Evolutionary conservation across 495 filamentous ascomycete species (phyloP).

Genomic region (Ascodesmis nigricans): DNA sequence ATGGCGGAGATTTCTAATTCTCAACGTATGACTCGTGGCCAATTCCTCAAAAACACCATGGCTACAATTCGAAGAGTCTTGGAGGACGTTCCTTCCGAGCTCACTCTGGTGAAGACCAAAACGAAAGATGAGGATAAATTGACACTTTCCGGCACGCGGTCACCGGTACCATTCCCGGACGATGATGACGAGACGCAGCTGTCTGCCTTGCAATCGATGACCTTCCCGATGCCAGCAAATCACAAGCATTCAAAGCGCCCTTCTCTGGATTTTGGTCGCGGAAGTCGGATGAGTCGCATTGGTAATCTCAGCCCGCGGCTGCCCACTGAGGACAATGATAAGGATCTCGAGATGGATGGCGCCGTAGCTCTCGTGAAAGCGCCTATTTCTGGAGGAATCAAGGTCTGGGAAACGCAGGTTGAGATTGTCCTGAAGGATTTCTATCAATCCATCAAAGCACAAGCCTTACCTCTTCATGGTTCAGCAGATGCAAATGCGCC

Average conservation of each 20-base stretch:
- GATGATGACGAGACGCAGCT: too few species aligned
- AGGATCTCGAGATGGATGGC: constrained; percentile 21
- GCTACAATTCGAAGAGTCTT: constrained; percentile 63
- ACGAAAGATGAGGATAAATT: too few species aligned
- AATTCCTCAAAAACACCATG: constrained; percentile 94
- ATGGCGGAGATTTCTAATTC: constrained; percentile 61
- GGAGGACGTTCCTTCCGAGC: too few species aligned
- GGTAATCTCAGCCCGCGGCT: constrained; percentile 5
- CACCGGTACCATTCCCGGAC: too few species aligned
- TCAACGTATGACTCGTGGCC: constrained; percentile 78
- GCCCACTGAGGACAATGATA: constrained; percentile 6
- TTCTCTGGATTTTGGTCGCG: constrained; percentile 17
- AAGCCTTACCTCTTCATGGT: constrained; percentile 64
- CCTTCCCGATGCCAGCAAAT: constrained; percentile 11
- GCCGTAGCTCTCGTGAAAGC: constrained; percentile 45
- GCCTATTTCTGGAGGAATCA: constrained; percentile 53
- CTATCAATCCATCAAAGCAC: constrained; percentile 68
- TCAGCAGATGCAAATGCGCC: constrained; percentile 20
- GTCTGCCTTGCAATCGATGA: constrained; percentile 10
- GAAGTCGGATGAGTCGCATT: constrained; percentile 10
- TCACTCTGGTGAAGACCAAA: too few species aligned
- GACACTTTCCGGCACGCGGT: too few species aligned
- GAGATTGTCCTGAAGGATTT: constrained; percentile 81
- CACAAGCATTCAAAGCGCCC: constrained; percentile 11
- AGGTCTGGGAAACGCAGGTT: constrained; percentile 73